Evolutionary conservation across 495 filamentous ascomycete species (phyloP).

Genomic region (Xylaria bambusicola): DNA sequence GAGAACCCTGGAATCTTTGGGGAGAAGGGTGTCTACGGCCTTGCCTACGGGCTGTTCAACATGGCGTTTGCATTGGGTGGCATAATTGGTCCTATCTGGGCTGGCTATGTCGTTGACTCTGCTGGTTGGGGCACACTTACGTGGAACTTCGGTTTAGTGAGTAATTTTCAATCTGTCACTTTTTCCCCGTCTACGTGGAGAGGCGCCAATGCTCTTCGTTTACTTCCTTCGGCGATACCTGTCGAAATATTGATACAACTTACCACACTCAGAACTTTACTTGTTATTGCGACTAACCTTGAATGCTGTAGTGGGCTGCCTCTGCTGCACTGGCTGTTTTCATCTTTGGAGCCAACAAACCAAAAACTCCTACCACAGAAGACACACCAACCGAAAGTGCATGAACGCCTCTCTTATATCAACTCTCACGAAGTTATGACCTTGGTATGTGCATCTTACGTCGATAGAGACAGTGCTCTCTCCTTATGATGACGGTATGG

Average conservation of each 20-base stretch:
- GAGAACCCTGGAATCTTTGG: constrained; percentile 58
- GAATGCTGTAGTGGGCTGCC: constrained; percentile 6
- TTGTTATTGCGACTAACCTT: not conserved
- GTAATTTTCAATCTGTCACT: too few species aligned
- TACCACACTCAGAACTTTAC: not conserved
- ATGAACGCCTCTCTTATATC: not conserved
- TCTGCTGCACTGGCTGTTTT: constrained; percentile 16
- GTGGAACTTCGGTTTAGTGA: constrained; percentile 51
- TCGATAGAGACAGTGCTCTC: too few species aligned
- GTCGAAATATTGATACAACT: too few species aligned
- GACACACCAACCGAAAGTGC: constrained; percentile 1
- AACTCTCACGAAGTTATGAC: not conserved
- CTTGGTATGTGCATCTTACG: not conserved
- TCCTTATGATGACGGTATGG: too few species aligned
- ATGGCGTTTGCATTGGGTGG: constrained; percentile 63
- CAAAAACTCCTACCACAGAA: not conserved
- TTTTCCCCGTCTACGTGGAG: too few species aligned
- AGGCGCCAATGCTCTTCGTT: too few species aligned
- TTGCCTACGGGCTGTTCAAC: constrained; percentile 63
- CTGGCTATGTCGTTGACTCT: constrained; percentile 58
- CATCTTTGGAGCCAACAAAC: constrained; percentile 12
- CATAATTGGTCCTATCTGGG: constrained; percentile 61
- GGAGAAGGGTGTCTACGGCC: constrained; percentile 56
- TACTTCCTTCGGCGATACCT: too few species aligned
- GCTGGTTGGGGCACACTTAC: constrained; percentile 65